These are phyloP conservation scores for Pouteria campechiana DNA, from an alignment of 179 eudicot genomes.

Conservation along the genomic window DNA sequence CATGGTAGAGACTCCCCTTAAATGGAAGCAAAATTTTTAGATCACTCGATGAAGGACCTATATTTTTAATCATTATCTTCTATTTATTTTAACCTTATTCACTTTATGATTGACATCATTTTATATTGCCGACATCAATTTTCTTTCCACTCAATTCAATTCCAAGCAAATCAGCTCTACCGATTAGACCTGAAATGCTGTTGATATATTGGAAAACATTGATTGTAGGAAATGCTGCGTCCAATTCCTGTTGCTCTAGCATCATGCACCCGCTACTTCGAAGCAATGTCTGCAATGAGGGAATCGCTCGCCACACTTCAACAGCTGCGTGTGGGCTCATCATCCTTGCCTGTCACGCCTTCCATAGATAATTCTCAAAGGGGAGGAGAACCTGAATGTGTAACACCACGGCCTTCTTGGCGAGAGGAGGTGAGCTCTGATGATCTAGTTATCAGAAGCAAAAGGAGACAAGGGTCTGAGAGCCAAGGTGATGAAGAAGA, in stretches of 20 bases:
- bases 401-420: slow-evolving; percentile 81
- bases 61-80: no score
- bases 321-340: slow-evolving; percentile 53
- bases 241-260: slow-evolving; percentile 99
- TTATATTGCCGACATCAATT: no score
- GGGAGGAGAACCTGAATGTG: slow-evolving; percentile 44
- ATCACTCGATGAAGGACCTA: no score
- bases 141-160: no score
- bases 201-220: no score
- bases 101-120: no score
- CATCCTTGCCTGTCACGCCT: slow-evolving; percentile 33
- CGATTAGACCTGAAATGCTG: no score
- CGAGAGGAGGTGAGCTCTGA: slow-evolving; percentile 43
- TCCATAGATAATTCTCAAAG: slow-evolving; percentile 25
- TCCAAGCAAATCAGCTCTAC: no score
- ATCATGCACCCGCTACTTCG: slow-evolving; percentile 91
- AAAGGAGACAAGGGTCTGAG: slow-evolving; percentile 13
- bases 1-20: no score
- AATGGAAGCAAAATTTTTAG: no score
- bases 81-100: no score
- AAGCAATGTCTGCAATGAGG: slow-evolving; percentile 99
- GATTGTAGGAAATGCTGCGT: slow-evolving; percentile 94
- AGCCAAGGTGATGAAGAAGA: slow-evolving; percentile 19
- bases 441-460: slow-evolving; percentile 33
- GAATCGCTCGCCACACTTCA: slow-evolving; percentile 90